Conservation (phyloP, 2,329 filamentous ascomycete species). For the Trichoderma koningiopsis region DNA sequence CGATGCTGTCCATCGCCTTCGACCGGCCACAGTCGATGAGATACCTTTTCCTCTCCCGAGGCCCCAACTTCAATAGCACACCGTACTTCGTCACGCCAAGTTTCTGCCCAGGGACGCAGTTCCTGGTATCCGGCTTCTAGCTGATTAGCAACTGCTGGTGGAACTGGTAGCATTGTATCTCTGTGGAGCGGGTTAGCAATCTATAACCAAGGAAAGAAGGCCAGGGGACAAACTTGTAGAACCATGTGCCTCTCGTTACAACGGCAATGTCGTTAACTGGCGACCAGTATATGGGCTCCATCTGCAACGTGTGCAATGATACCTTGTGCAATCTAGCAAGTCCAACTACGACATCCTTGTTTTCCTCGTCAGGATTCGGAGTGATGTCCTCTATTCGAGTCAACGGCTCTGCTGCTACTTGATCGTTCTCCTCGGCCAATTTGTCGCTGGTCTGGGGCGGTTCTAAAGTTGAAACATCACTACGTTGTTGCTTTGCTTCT, state of each 20-base stretch:
- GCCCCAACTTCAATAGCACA: constrained; percentile 90
- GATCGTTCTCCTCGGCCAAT: background rate
- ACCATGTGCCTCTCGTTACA: constrained; percentile 90
- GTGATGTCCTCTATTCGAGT: constrained; percentile 19
- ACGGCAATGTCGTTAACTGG: constrained; percentile 85
- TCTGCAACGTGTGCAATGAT: constrained; percentile 75
- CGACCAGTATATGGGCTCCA: constrained; percentile 98
- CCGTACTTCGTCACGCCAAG: constrained; percentile 87
- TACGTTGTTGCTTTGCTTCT: constrained; percentile 21
- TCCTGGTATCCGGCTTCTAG: constrained; percentile 89
- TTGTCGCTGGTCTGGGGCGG: background rate
- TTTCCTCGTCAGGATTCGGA: constrained; percentile 31
- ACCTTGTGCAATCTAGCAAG: constrained; percentile 89
- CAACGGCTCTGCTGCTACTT: constrained; percentile 22
- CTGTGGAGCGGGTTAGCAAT: constrained; percentile 37
- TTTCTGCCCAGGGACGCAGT: constrained; percentile 84
- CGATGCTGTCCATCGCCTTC: constrained; percentile 38
- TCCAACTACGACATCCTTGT: constrained; percentile 75
- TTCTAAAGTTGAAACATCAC: background rate
- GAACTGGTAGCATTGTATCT: constrained; percentile 89
- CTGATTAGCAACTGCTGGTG: constrained; percentile 83
- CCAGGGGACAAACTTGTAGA: constrained; percentile 65
- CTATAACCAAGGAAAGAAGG: background rate
- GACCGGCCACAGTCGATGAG: constrained; percentile 78
- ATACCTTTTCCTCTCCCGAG: constrained; percentile 86